Evolutionary conservation across 2,329 filamentous ascomycete species (phyloP).

Genomic region (Trichoderma citrinoviride): DNA sequence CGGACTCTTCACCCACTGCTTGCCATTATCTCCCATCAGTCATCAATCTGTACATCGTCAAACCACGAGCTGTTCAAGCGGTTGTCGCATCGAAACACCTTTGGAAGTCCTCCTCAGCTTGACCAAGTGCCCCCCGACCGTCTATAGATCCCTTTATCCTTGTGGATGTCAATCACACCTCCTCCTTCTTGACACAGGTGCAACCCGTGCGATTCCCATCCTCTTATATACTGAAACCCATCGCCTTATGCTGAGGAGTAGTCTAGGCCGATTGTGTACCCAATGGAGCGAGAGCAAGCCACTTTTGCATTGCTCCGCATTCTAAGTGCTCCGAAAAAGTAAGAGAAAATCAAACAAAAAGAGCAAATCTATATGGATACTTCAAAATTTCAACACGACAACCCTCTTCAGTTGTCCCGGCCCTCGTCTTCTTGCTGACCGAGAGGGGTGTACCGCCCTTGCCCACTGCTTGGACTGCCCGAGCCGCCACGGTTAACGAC

Average conservation of each 20-base stretch:
- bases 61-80: background rate
- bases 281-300: background rate
- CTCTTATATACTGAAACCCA: conserved; percentile 10
- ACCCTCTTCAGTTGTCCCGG: conserved; percentile 28
- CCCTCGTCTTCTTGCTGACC: conserved; percentile 42
- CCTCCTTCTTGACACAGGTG: background rate
- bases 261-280: conserved; percentile 6
- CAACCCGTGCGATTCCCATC: background rate
- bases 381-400: conserved; percentile 24
- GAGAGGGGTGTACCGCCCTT: conserved; percentile 44
- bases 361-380: conserved; percentile 31
- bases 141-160: background rate
- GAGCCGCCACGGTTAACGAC: conserved; percentile 42
- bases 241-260: conserved; percentile 4
- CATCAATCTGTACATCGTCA: background rate
- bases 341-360: conserved; percentile 6
- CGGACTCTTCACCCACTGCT: background rate
- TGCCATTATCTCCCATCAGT: no score
- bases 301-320: conserved; percentile 24
- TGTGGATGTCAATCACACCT: background rate
- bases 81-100: background rate
- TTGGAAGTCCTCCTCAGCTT: background rate
- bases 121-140: background rate
- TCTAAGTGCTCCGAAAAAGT: conserved; percentile 39
- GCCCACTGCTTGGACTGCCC: conserved; percentile 39